Evolutionary conservation across 768 basidiomycete species (phyloP).

Genomic region (Russula virescens): DNA sequence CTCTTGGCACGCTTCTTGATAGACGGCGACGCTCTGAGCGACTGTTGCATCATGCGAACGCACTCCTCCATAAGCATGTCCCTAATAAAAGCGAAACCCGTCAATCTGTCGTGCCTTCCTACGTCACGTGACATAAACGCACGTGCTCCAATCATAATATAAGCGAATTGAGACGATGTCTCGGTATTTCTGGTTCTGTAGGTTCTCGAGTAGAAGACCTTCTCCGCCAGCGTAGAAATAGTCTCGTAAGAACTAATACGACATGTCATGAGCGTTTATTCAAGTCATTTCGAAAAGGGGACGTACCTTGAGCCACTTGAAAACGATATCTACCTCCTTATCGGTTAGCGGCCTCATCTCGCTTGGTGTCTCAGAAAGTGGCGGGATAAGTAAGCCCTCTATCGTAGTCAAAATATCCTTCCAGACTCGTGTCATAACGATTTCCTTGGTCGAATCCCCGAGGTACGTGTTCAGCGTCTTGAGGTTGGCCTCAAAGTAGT

Average conservation of each 20-base stretch:
- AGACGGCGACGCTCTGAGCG: conserved; percentile 63
- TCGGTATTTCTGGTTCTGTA: conserved; percentile 94
- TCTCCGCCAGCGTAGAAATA: conserved; percentile 96
- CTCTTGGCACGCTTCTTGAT: conserved; percentile 89
- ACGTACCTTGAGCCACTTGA: conserved; percentile 91
- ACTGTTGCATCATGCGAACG: conserved; percentile 91
- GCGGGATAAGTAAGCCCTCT: conserved; percentile 86
- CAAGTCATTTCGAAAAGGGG: not conserved
- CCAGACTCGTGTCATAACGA: conserved; percentile 92
- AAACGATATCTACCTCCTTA: conserved; percentile 97
- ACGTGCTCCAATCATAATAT: conserved; percentile 97
- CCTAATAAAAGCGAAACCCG: conserved; percentile 34
- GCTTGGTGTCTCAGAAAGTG: conserved; percentile 76
- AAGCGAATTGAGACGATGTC: conserved; percentile 85
- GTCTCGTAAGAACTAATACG: conserved; percentile 75
- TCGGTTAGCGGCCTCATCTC: conserved; percentile 91
- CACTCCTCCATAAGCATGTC: conserved; percentile 91
- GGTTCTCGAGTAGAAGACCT: conserved; percentile 76
- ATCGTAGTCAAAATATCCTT: conserved; percentile 87
- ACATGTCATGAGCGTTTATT: conserved; percentile 7
- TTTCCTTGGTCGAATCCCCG: conserved; percentile 77
- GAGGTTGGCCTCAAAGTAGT: conserved; percentile 93
- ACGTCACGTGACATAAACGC: conserved; percentile 29
- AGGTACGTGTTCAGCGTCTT: conserved; percentile 87
- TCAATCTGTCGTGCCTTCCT: not conserved